phyloP scores from a whole-genome alignment of 2,329 filamentous ascomycete genomes.

The Clarireedia paspali region DNA sequence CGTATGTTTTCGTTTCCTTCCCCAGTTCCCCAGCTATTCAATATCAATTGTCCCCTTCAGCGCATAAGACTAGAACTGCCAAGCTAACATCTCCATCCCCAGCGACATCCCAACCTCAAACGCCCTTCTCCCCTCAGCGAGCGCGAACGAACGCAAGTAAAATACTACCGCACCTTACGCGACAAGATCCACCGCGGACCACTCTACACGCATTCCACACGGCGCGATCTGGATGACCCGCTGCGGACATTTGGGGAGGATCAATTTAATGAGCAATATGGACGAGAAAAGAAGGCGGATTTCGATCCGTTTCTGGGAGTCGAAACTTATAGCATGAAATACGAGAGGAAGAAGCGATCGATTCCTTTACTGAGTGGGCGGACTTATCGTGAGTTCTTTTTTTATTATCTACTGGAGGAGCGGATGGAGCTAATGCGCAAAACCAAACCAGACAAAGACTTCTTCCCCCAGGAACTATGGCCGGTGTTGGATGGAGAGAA shows the following conservation, averaged over 20 bases:
- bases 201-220: slow-evolving; percentile 38
- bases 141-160: slow-evolving; percentile 39
- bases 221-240: slow-evolving; percentile 29
- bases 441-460: slow-evolving; percentile 39
- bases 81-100: neutral
- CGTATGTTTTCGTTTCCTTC: slow-evolving; percentile 28
- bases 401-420: neutral
- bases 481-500: slow-evolving; percentile 38
- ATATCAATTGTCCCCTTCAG: no score
- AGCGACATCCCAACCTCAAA: slow-evolving; percentile 29
- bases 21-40: no score
- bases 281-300: slow-evolving; percentile 30
- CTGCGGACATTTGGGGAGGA: slow-evolving; percentile 36
- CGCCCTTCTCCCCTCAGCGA: slow-evolving; percentile 33
- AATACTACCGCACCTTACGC: slow-evolving; percentile 43
- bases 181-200: slow-evolving; percentile 51
- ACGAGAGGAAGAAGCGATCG: slow-evolving; percentile 46
- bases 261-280: slow-evolving; percentile 30
- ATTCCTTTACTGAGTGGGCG: slow-evolving; percentile 46
- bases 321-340: slow-evolving; percentile 51
- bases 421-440: neutral
- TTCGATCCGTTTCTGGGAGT: slow-evolving; percentile 57
- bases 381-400: slow-evolving; percentile 41
- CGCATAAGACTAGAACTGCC: no score
- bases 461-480: slow-evolving; percentile 53